Base-by-base conservation (phyloP, 129 eudicot species). In the Smallanthus sonchifolius region DNA sequence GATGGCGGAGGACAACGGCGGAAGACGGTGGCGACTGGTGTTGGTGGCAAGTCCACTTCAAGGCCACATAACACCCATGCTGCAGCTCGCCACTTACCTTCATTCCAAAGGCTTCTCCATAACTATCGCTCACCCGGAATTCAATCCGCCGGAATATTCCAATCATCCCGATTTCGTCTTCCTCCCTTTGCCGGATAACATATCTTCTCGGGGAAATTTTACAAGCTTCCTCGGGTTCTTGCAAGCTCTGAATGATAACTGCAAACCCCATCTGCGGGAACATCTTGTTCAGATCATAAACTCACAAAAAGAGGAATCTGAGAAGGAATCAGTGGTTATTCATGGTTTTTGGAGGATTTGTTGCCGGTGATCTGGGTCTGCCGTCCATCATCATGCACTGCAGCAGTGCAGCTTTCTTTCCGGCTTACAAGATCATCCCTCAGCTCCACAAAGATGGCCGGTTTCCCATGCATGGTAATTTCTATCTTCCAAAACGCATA, bases 41-140 rank as follows among this genome's bases (percentile, higher is more conserved):
- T 60, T 89, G 4, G 71, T 89, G 5, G 84, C 87, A 60, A 65
- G 34, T 71, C 30, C 30, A 24, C 30, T 24, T 24, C 30, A 24
- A 24, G 30, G 30, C 30, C 30, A 24, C 30, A 24, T 82, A 48
- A 86, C 56, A 15, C 56, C 37, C 56, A n/a, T 49, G 20, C 56
- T 43, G 14, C 3, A 43, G 9, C 48, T 88, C 0, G 95, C 71
- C 7, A 36, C 72, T 0, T 70, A 70, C 69, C 89, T 88, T 75
- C 81, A 82, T 10, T 81, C 84, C 24, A 81, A 65, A 59, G 91
- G 91, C 52, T 84, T 88, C 72, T 82, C 91, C 42, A 69, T 88
- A 15, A 70, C 80, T 16, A 56, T 88, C 15, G 89, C 82, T 15
- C 88, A 88, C 79, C 28, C 88, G 0, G 39, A 74, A 6, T 49